Percentiles rank a stretch among this genome's conserved stretches.
phyloP scores from a whole-genome alignment of 2,329 filamentous ascomycete genomes.

The Sphaerulina populicola region DNA sequence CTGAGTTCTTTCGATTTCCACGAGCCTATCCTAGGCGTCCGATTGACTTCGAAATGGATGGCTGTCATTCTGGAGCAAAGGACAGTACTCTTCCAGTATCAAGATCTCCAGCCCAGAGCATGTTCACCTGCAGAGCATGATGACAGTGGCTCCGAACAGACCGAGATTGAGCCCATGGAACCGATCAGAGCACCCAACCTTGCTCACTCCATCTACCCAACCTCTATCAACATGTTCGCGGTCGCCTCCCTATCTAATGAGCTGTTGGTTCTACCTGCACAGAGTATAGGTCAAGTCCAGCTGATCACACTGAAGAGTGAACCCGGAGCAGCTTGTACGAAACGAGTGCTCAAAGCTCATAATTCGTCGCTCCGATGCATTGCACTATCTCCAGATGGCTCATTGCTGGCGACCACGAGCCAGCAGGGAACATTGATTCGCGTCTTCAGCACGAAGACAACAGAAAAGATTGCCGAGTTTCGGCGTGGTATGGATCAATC shows the following conservation, averaged over 20 bases:
- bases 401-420: conserved; percentile 79
- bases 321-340: conserved; percentile 56
- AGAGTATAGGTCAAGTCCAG: conserved; percentile 79
- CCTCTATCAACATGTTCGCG: conserved; percentile 72
- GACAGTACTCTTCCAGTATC: conserved; percentile 29
- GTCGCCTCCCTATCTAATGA: conserved; percentile 69
- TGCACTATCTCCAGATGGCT: conserved; percentile 68
- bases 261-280: conserved; percentile 75
- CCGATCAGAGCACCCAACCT: conserved; percentile 23
- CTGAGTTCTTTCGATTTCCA: conserved; percentile 70
- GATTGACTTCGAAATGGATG: conserved; percentile 66
- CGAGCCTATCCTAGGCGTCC: conserved; percentile 70
- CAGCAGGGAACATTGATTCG: conserved; percentile 87
- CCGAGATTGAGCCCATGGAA: not conserved
- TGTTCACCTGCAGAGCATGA: conserved; percentile 39
- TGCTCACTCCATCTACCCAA: conserved; percentile 62
- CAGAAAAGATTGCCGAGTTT: conserved; percentile 72
- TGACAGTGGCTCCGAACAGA: conserved; percentile 5
- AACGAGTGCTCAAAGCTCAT: conserved; percentile 91
- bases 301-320: conserved; percentile 61
- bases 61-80: conserved; percentile 57
- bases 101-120: conserved; percentile 34
- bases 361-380: conserved; percentile 69
- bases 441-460: conserved; percentile 71
- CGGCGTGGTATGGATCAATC: conserved; percentile 83